Conservation (phyloP, 106 monocot species). For the Dendrobium nobile region DNA sequence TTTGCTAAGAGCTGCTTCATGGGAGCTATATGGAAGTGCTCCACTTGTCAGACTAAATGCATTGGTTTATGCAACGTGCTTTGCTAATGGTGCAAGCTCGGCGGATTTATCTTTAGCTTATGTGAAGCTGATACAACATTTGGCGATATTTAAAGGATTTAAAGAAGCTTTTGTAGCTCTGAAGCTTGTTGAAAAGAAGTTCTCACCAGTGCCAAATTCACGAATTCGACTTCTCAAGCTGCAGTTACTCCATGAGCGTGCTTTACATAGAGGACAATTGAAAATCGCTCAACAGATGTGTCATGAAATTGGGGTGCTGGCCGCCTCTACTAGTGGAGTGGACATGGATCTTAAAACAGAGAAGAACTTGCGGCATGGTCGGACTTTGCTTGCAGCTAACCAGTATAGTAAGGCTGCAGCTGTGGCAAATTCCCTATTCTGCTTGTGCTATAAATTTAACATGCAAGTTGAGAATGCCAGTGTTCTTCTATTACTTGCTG, state of each 20-base stretch:
- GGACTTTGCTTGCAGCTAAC: conserved; percentile 84
- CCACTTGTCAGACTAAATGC: conserved; percentile 80
- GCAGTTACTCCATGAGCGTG: conserved; percentile 82
- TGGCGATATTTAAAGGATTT: conserved; percentile 78
- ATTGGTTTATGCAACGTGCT: conserved; percentile 73
- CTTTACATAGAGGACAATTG: conserved; percentile 85
- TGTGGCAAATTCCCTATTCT: conserved; percentile 76
- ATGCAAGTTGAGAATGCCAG: conserved; percentile 84
- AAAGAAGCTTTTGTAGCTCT: conserved; percentile 81
- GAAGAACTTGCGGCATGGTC: conserved; percentile 74
- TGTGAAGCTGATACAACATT: conserved; percentile 86
- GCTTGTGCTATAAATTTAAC: conserved; percentile 87
- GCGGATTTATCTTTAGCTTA: conserved; percentile 75
- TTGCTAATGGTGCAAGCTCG: conserved; percentile 88
- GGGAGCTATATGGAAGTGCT: conserved; percentile 97
- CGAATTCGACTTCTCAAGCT: conserved; percentile 67
- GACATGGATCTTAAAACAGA: conserved; percentile 92
- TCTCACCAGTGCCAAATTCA: conserved; percentile 54
- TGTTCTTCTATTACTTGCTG: conserved; percentile 89
- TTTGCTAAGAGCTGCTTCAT: conserved; percentile 80
- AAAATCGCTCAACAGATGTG: conserved; percentile 75
- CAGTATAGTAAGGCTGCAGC: conserved; percentile 81
- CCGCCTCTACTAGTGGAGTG: conserved; percentile 67
- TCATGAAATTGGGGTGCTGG: conserved; percentile 70
- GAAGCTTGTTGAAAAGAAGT: conserved; percentile 72